A percentile compares a stretch with the other conserved stretches of the same genome.
These are phyloP conservation scores for Erysimum cheiranthoides DNA, from an alignment of 345 rosid species.

Conservation along the genomic window DNA sequence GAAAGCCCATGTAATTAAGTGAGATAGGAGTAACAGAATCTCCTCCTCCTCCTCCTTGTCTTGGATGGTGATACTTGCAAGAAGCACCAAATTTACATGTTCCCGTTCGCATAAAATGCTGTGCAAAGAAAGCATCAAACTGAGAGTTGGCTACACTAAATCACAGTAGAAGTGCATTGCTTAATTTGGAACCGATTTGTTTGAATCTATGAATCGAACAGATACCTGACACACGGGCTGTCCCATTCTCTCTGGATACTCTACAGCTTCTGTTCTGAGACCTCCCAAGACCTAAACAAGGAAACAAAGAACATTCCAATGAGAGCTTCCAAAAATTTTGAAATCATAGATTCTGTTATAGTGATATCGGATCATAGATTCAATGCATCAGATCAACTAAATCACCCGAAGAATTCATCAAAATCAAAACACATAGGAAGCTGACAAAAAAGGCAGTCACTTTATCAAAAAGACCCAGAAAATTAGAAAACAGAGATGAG, in stretches of 20 bases:
- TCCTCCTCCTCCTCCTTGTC: slow-evolving; percentile 58
- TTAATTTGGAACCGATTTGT: neutral
- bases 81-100: slow-evolving; percentile 92
- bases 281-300: slow-evolving; percentile 62
- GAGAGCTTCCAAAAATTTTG: slow-evolving; percentile 16
- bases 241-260: slow-evolving; percentile 78
- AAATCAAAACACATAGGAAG: slow-evolving; percentile 17
- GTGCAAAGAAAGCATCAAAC: slow-evolving; percentile 36
- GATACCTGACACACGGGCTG: slow-evolving; percentile 87
- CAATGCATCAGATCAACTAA: slow-evolving; percentile 19
- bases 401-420: neutral
- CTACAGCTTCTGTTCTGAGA: slow-evolving; percentile 61
- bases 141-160: slow-evolving; percentile 20
- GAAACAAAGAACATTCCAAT: slow-evolving; percentile 38
- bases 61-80: slow-evolving; percentile 94
- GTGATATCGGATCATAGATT: slow-evolving; percentile 23
- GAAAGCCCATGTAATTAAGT: slow-evolving; percentile 75
- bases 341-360: slow-evolving; percentile 16
- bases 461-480: slow-evolving; percentile 44
- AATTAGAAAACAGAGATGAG: slow-evolving; percentile 19
- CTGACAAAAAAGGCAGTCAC: slow-evolving; percentile 39
- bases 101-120: slow-evolving; percentile 91
- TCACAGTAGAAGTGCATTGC: slow-evolving; percentile 15
- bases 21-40: slow-evolving; percentile 57
- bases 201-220: neutral